These are phyloP conservation scores for Xylaria digitata DNA, from an alignment of 2,329 filamentous ascomycete genomes.

Conservation along the genomic window DNA sequence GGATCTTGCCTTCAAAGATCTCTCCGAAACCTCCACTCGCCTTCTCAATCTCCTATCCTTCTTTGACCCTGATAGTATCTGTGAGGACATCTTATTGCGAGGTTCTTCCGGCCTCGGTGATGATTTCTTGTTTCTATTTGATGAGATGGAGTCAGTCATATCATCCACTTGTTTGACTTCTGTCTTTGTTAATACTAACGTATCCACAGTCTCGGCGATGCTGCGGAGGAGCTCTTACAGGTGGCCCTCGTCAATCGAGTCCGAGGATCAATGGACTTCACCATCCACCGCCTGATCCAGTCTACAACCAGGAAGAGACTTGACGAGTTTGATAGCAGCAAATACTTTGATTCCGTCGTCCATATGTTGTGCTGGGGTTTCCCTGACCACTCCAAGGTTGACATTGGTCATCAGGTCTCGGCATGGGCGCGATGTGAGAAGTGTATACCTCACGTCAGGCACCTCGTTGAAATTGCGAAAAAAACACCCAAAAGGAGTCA, in stretches of 20 bases:
- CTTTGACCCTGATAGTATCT: constrained; percentile 44
- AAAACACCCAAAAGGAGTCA: constrained; percentile 21
- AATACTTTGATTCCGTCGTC: constrained; percentile 43
- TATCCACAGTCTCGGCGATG: constrained; percentile 39
- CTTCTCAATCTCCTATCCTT: constrained; percentile 46
- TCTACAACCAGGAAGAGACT: constrained; percentile 37
- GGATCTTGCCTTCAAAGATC: constrained; percentile 45
- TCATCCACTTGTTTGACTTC: no score
- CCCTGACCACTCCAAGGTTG: constrained; percentile 43
- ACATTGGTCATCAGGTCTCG: constrained; percentile 45
- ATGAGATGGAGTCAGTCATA: constrained; percentile 46
- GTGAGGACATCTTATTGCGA: constrained; percentile 44
- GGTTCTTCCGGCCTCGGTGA: constrained; percentile 32
- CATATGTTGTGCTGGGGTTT: constrained; percentile 45
- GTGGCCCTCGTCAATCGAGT: constrained; percentile 41
- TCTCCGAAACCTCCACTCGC: constrained; percentile 38
- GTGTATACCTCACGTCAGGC: constrained; percentile 48
- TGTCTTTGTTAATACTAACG: background rate
- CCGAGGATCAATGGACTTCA: constrained; percentile 36
- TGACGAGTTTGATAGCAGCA: constrained; percentile 18
- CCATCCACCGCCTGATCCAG: constrained; percentile 45
- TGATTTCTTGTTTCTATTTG: constrained; percentile 43
- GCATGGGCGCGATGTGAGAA: constrained; percentile 47
- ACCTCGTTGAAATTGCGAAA: constrained; percentile 42
- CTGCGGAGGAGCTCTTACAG: constrained; percentile 39